Base-by-base conservation (phyloP, 306 rosid species). In the barrel medic (Medicago truncatula) region DNA sequence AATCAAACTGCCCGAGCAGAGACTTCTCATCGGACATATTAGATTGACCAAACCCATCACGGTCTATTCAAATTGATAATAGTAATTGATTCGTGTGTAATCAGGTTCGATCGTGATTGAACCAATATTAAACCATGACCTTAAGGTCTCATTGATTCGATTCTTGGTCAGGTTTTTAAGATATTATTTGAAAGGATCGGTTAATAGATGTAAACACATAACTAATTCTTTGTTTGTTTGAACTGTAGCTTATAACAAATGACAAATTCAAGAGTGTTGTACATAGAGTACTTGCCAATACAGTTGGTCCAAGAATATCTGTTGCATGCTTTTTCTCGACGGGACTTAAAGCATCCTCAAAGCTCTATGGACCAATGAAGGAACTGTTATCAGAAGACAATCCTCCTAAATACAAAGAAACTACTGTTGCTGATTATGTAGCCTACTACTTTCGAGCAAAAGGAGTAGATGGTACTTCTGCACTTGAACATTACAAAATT, bases 401-500 rank as follows among this genome's bases (percentile, higher is more conserved):
- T 12, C 90, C 89, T 57, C 86, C 91, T 0, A 83, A 71, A 12
- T 91, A 86, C 9, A 74, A 72, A 59, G 86, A 68, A 54, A 82
- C 49, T 2, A 82, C 83, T 7, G 12, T 76, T 11, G 50, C 52
- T 34, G 89, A 83, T 0, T 89, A 76, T 53, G 18, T 36, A 3
- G 12, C 31, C n/a, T n/a, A n/a, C 21, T 43, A 63, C 60, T 74
- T 4, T 68, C 0, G 1, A 2, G 9, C 62, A 1, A 81, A 80
- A 69, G 87, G 88, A 1, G 18, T 77, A 15, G 77, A 86, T 36
- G 91, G 88, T 4, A 80, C 41, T 15, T 65, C 85, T 18, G 46
- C 79, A 57, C 76, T 85, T 15, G 16, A 57, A 17, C 25, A 81
- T 75, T 86, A 84, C 61, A 86, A 13, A 58, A 47, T 88, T 52